Evolutionary conservation across 768 basidiomycete genomes (phyloP).

Genomic region (Leccinum aurantiacum): DNA sequence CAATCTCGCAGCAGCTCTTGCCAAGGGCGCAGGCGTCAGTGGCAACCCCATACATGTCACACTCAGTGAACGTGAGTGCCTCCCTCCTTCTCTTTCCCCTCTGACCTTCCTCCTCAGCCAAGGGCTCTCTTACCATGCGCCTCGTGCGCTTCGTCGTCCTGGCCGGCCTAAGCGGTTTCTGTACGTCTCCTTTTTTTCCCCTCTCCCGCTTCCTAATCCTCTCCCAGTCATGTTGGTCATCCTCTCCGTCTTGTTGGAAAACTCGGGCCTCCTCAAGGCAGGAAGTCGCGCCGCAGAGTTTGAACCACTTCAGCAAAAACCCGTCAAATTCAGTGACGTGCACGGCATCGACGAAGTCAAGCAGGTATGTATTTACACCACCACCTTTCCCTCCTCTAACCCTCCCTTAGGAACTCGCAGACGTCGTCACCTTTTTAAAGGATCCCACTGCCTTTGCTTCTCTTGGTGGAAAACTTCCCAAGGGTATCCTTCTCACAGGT

Average conservation of each 20-base stretch:
- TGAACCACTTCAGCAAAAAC: constrained; percentile 75
- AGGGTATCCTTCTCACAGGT: constrained; percentile 90
- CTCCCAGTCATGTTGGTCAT: constrained; percentile 75
- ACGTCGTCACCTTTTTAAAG: constrained; percentile 93
- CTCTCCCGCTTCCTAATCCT: constrained; percentile 6
- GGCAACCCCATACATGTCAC: constrained; percentile 76
- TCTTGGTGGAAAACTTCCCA: constrained; percentile 91
- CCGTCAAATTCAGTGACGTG: constrained; percentile 91
- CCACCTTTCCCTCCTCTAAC: neutral
- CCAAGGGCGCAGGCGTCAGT: constrained; percentile 43
- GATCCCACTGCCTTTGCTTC: constrained; percentile 88
- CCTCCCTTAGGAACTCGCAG: constrained; percentile 74
- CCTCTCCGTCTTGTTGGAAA: constrained; percentile 87
- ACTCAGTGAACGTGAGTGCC: constrained; percentile 72
- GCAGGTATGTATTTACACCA: constrained; percentile 50
- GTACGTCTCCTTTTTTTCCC: constrained; percentile 41
- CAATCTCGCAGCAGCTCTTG: constrained; percentile 43
- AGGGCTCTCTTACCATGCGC: constrained; percentile 64
- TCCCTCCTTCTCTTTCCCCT: neutral
- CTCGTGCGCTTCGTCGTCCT: constrained; percentile 62
- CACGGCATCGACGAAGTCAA: constrained; percentile 98
- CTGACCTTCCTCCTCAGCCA: constrained; percentile 43
- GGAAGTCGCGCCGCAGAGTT: constrained; percentile 81
- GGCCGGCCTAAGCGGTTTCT: constrained; percentile 59
- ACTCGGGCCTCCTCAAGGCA: constrained; percentile 89